A percentile compares a stretch with the other conserved stretches of the same genome.
These are phyloP conservation scores for Xylaria acuta DNA, from an alignment of 495 filamentous ascomycete genomes.

Conservation along the genomic window DNA sequence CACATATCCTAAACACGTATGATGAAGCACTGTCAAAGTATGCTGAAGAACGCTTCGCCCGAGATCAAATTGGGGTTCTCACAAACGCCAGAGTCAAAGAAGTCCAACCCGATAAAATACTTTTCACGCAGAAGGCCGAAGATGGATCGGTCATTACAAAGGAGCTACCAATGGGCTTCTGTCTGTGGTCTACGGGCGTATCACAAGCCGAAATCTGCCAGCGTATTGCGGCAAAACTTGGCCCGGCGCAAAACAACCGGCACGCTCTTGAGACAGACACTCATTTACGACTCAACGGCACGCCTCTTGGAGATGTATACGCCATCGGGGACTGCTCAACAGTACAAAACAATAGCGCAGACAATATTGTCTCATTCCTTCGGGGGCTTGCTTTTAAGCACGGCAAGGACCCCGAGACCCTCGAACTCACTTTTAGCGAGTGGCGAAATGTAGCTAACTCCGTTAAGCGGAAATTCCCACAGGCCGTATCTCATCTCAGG, in stretches of 20 bases:
- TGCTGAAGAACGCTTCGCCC: constrained; percentile 88
- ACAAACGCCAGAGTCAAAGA: constrained; percentile 93
- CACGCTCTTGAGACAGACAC: constrained; percentile 96
- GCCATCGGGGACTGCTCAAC: constrained; percentile 97
- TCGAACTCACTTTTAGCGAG: constrained; percentile 83
- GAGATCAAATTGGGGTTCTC: constrained; percentile 87
- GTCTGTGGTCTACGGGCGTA: constrained; percentile 97
- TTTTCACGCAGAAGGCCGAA: constrained; percentile 82
- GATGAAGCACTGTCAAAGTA: constrained; percentile 93
- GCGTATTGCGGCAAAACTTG: constrained; percentile 72
- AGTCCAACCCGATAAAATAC: constrained; percentile 79
- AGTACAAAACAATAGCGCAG: constrained; percentile 93
- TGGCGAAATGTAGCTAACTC: constrained; percentile 83
- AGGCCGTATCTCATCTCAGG: constrained; percentile 87
- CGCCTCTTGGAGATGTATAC: constrained; percentile 94
- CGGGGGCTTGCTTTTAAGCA: constrained; percentile 91
- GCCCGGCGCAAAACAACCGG: constrained; percentile 77
- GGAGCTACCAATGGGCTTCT: constrained; percentile 95
- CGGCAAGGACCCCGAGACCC: constrained; percentile 81
- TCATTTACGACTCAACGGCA: constrained; percentile 88
- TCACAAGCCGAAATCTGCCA: constrained; percentile 83
- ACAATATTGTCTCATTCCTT: constrained; percentile 85
- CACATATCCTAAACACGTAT: constrained; percentile 97
- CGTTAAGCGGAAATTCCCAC: constrained; percentile 89
- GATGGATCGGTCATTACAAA: constrained; percentile 79